Conservation (phyloP, 2,329 filamentous ascomycete species). For the Juglanconis oblonga region DNA sequence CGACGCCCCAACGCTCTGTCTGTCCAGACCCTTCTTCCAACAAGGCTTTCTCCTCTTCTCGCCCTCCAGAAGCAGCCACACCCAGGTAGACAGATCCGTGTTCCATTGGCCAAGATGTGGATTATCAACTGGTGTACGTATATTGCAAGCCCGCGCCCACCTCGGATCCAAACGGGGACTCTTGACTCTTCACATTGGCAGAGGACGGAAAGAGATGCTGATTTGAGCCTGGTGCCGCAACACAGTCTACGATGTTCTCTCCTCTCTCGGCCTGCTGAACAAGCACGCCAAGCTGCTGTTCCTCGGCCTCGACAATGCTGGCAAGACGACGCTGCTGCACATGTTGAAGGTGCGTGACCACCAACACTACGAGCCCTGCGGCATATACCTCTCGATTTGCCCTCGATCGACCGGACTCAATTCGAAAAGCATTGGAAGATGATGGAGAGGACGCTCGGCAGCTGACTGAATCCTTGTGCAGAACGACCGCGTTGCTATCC, state of each 20-base stretch:
- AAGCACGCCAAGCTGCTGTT: slow-evolving; percentile 96
- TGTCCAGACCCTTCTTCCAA: not conserved
- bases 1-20: slow-evolving; percentile 1
- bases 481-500: slow-evolving; percentile 90
- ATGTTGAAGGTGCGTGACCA: slow-evolving; percentile 77
- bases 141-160: not conserved
- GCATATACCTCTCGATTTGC: not conserved
- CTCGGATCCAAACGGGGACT: not conserved
- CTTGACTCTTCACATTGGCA: slow-evolving; percentile 19
- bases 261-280: slow-evolving; percentile 83
- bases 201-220: slow-evolving; percentile 23
- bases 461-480: slow-evolving; percentile 32
- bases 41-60: not conserved
- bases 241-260: slow-evolving; percentile 84
- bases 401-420: not conserved
- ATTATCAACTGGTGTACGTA: slow-evolving; percentile 91
- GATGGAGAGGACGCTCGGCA: slow-evolving; percentile 1
- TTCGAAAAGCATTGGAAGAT: no score
- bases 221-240: slow-evolving; percentile 21
- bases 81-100: not conserved
- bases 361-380: not conserved
- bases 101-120: slow-evolving; percentile 65
- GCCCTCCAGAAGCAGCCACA: not conserved
- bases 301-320: slow-evolving; percentile 89
- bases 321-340: slow-evolving; percentile 90